Evolutionary conservation across 1,284 basidiomycete species (phyloP), one percentile per base, ranked within the genome.

Genomic region (Termitomyces sp.): DNA sequence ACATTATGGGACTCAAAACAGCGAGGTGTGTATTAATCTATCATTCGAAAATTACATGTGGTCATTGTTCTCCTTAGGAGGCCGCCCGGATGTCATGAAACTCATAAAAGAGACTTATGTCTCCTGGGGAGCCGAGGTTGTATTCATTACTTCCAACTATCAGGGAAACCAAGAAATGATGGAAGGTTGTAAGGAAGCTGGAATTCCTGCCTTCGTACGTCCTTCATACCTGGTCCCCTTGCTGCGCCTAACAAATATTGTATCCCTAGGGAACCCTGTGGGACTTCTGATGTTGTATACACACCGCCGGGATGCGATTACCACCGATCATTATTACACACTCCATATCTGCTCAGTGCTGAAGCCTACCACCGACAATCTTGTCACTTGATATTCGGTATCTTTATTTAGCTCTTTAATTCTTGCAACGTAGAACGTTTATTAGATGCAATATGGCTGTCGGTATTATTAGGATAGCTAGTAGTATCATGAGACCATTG

Each of bases 121-220:
- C 15, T 71, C 69, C 5, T 76, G 73, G 73, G 65, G 66, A 15
- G 76, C 76, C 7, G 83, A 87, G 62, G 81, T 85, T 7, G 78
- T 85, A 3, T 83, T 86, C 64, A 83, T 86, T 59, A 85, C 84
- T 12, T 83, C 81, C 2, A 85, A 85, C 65, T 75, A 69, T 62
- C 74, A 76, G 54, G 84, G 84, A 7, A 84, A 84, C 65, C 71
- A 74, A 58, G 83, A 86, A 66, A 79, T 86, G 69, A 84, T 85
- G 82, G 81, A 83, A 62, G 82, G 82, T 15, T 84, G 82, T 65
- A 84, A 81, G 67, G 74, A 73, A 59, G 78, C 76, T 28, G 78
- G 79, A 19, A 85, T 86, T 54, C 82, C 82, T 50, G 81, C 79
- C 55, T 85, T 85, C 64, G 83, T 74, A 56, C 30, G 71, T 59